Percentiles rank a stretch among this genome's conserved stretches.
These are phyloP conservation scores for Trametes coccinea DNA, from an alignment of 768 basidiomycete species.

Conservation along the genomic window DNA sequence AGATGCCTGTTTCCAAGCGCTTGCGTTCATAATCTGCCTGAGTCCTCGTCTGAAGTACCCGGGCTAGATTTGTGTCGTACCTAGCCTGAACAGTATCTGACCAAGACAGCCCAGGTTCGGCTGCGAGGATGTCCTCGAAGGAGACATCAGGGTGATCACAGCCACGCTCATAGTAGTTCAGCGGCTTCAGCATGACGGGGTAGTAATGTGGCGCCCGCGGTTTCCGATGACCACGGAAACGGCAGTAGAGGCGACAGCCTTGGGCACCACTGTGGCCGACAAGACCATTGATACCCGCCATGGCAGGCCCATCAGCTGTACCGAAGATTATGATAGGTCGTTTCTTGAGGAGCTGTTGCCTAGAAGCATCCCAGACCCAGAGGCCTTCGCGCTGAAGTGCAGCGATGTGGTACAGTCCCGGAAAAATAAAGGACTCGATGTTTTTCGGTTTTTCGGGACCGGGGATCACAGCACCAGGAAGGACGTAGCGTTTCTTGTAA, in stretches of 20 bases:
- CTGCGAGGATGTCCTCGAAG: constrained; percentile 1
- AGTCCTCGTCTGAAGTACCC: constrained; percentile 5
- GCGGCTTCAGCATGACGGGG: constrained; percentile 32
- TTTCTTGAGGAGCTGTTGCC: too few relatives aligned
- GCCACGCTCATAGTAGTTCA: constrained; percentile 12
- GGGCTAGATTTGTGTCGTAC: too few relatives aligned
- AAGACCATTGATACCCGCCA: constrained; percentile 33
- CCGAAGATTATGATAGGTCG: background rate
- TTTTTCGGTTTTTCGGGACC: constrained; percentile 35
- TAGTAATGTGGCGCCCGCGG: constrained; percentile 34
- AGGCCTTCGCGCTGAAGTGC: constrained; percentile 32
- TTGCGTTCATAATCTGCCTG: constrained; percentile 23
- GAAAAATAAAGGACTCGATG: constrained; percentile 35
- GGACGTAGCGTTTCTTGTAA: constrained; percentile 34
- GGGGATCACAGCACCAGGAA: constrained; percentile 33
- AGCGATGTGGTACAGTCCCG: constrained; percentile 32
- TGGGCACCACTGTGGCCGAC: constrained; percentile 37
- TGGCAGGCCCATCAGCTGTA: constrained; percentile 15
- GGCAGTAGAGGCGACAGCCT: constrained; percentile 40
- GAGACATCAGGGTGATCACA: constrained; percentile 35
- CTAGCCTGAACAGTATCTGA: too few relatives aligned
- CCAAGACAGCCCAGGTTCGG: background rate
- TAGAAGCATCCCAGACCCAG: constrained; percentile 32
- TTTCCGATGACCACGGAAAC: constrained; percentile 33
- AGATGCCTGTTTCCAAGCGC: constrained; percentile 36